Evolutionary conservation across 331 rosid species (phyloP).

Genomic region (Quercus phellos): DNA sequence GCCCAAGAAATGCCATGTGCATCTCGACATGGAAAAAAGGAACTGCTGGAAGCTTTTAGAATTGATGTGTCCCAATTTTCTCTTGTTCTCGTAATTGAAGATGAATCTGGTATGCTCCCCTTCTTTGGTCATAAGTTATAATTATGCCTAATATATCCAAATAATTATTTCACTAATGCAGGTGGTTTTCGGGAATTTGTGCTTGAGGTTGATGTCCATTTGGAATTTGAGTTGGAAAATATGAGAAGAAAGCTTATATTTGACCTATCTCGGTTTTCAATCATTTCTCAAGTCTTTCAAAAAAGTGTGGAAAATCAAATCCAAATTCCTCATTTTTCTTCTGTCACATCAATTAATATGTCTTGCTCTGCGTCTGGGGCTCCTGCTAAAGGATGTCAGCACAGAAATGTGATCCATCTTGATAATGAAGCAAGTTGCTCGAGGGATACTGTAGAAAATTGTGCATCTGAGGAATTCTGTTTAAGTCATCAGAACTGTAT

Average conservation of each 20-base stretch:
- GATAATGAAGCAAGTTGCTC: conserved; percentile 54
- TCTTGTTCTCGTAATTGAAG: conserved; percentile 54
- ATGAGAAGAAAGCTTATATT: conserved; percentile 36
- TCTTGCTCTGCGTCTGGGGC: conserved; percentile 39
- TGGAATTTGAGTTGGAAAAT: conserved; percentile 45
- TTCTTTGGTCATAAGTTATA: conserved; percentile 8
- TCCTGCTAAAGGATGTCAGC: conserved; percentile 34
- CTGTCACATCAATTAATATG: conserved; percentile 30
- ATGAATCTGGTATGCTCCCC: conserved; percentile 55
- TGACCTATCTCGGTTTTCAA: conserved; percentile 58
- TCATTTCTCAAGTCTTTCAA: conserved; percentile 51
- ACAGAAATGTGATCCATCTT: conserved; percentile 28
- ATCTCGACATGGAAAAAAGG: conserved; percentile 37
- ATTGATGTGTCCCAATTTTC: conserved; percentile 49
- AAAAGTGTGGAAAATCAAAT: conserved; percentile 29
- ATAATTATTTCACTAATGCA: conserved; percentile 33
- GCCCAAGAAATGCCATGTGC: conserved; percentile 33
- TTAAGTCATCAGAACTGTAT: conserved; percentile 44
- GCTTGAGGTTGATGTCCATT: conserved; percentile 52
- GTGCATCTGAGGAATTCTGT: conserved; percentile 26
- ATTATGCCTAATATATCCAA: not conserved
- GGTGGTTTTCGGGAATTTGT: conserved; percentile 65
- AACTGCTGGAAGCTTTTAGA: conserved; percentile 41
- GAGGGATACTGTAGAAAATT: conserved; percentile 23
- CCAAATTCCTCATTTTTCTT: conserved; percentile 59